Evolutionary conservation across 768 basidiomycete species (phyloP).

Genomic region (Russula sp.): DNA sequence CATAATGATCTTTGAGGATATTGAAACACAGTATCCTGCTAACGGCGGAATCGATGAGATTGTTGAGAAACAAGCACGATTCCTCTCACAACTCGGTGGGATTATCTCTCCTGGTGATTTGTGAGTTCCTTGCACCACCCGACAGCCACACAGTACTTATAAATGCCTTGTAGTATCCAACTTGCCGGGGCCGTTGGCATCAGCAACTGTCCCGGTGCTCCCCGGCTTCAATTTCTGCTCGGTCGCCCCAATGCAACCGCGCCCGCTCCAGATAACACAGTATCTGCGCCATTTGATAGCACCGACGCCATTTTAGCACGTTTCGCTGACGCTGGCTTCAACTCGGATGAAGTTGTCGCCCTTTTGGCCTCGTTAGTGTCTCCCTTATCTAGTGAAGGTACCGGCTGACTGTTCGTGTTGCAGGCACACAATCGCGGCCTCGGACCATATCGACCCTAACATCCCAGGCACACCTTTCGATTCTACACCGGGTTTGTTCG

Average conservation of each 20-base stretch:
- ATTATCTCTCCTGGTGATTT: constrained; percentile 40
- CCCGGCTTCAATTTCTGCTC: constrained; percentile 34
- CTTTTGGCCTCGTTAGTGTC: constrained; percentile 32
- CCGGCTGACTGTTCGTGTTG: constrained; percentile 3
- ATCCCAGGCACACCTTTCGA: constrained; percentile 39
- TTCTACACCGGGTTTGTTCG: constrained; percentile 29
- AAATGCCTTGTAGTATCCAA: constrained; percentile 28
- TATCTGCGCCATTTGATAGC: constrained; percentile 32
- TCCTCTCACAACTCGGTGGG: constrained; percentile 33
- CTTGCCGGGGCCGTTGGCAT: constrained; percentile 34
- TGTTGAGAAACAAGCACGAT: constrained; percentile 33
- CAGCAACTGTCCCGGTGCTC: constrained; percentile 38
- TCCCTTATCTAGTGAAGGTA: constrained; percentile 21
- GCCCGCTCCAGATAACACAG: constrained; percentile 30
- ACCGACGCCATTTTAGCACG: constrained; percentile 29
- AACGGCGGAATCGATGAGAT: constrained; percentile 41
- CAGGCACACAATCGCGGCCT: constrained; percentile 24
- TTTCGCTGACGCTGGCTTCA: constrained; percentile 34
- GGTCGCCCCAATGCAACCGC: constrained; percentile 32
- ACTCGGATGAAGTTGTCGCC: constrained; percentile 32
- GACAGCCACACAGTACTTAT: neutral
- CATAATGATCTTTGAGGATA: constrained; percentile 40
- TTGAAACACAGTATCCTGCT: constrained; percentile 39
- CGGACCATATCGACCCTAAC: constrained; percentile 26
- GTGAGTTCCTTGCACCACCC: constrained; percentile 28